A percentile compares a stretch with the other conserved stretches of the same genome.
Evolutionary conservation across 2,329 filamentous ascomycete genomes (phyloP).

Genomic region (Rhynchosporium graminicola): DNA sequence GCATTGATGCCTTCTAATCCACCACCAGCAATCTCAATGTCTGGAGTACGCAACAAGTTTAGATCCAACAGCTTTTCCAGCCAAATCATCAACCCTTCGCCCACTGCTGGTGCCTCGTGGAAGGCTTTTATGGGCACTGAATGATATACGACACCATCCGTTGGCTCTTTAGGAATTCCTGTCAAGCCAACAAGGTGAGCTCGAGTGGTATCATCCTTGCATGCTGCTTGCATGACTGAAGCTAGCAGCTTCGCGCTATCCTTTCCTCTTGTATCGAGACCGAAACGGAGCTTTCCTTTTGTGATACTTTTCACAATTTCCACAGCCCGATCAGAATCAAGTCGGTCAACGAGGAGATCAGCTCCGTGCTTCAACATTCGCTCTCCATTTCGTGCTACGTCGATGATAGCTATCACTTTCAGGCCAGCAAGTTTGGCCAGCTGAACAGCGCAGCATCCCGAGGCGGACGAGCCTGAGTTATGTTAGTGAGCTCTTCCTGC

Average conservation of each 20-base stretch:
- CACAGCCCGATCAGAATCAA: slow-evolving; percentile 65
- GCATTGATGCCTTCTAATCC: slow-evolving; percentile 68
- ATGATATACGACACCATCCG: slow-evolving; percentile 33
- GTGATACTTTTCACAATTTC: slow-evolving; percentile 63
- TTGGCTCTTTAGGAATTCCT: slow-evolving; percentile 59
- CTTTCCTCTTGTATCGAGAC: slow-evolving; percentile 66
- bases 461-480: slow-evolving; percentile 61
- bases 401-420: slow-evolving; percentile 65
- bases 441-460: slow-evolving; percentile 66
- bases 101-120: slow-evolving; percentile 65
- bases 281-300: slow-evolving; percentile 61
- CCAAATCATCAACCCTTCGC: slow-evolving; percentile 64
- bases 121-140: slow-evolving; percentile 73
- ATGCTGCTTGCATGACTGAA: slow-evolving; percentile 28
- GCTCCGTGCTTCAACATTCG: slow-evolving; percentile 53
- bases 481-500: slow-evolving; percentile 9
- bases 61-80: slow-evolving; percentile 63
- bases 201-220: slow-evolving; percentile 27
- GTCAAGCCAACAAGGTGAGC: slow-evolving; percentile 68
- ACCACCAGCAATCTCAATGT: slow-evolving; percentile 63
- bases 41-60: slow-evolving; percentile 57
- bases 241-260: slow-evolving; percentile 60
- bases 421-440: slow-evolving; percentile 67
- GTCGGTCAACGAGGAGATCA: slow-evolving; percentile 69
- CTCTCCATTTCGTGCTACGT: slow-evolving; percentile 65